Conservation (phyloP, 495 filamentous ascomycete genomes). For the Podospora pseudocomata region DNA sequence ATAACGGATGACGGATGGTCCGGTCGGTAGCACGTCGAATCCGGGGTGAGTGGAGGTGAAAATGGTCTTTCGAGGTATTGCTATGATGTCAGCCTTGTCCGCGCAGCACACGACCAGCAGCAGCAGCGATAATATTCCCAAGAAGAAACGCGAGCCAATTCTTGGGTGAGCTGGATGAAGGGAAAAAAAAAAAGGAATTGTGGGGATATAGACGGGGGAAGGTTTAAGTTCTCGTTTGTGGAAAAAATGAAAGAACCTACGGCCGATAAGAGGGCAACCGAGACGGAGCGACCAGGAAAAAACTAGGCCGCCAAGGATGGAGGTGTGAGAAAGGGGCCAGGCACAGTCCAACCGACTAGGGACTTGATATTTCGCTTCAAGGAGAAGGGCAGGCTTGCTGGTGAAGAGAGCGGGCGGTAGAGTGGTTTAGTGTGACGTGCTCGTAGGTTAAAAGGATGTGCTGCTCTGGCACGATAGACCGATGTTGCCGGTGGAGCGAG, state of each 20-base stretch:
- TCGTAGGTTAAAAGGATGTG: background rate
- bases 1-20: background rate
- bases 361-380: background rate
- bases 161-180: background rate
- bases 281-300: conserved; percentile 10
- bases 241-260: conserved; percentile 22
- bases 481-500: conserved; percentile 7
- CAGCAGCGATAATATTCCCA: conserved; percentile 5
- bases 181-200: conserved; percentile 12
- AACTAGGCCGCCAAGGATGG: conserved; percentile 22
- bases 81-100: conserved; percentile 32
- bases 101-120: conserved; percentile 6
- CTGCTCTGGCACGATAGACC: conserved; percentile 5
- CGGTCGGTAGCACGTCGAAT: conserved; percentile 13
- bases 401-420: conserved; percentile 5
- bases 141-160: background rate
- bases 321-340: conserved; percentile 3
- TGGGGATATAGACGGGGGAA: conserved; percentile 16
- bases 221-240: background rate
- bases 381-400: background rate
- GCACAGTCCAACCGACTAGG: conserved; percentile 5
- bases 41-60: conserved; percentile 10
- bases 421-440: background rate
- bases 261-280: conserved; percentile 19
- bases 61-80: conserved; percentile 8